These are phyloP conservation scores for Penicillium expansum DNA, from an alignment of 2,329 filamentous ascomycete species.

Conservation along the genomic window DNA sequence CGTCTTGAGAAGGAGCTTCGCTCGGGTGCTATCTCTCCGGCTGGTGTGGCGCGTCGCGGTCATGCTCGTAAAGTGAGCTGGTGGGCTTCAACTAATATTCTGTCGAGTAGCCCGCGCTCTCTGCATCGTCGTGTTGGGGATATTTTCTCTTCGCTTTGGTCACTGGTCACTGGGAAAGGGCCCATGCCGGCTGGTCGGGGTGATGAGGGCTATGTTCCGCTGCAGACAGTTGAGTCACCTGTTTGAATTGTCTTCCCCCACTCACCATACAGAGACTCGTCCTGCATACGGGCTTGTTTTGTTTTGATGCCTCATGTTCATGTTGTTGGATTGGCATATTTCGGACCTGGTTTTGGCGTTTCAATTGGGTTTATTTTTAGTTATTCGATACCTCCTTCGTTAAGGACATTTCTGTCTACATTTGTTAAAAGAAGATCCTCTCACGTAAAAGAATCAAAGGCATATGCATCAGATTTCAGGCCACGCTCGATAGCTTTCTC, in stretches of 20 bases:
- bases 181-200: slow-evolving; percentile 20
- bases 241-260: slow-evolving; percentile 14
- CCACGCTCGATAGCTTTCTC: too few species aligned
- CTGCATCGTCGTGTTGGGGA: slow-evolving; percentile 20
- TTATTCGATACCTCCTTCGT: slow-evolving; percentile 20
- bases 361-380: background rate
- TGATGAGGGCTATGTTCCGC: slow-evolving; percentile 46
- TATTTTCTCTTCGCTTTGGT: slow-evolving; percentile 26
- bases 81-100: slow-evolving; percentile 33
- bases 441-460: background rate
- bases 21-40: slow-evolving; percentile 22
- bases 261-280: background rate
- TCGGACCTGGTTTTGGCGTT: background rate
- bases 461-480: too few species aligned
- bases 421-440: background rate
- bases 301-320: slow-evolving; percentile 2
- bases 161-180: slow-evolving; percentile 28
- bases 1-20: slow-evolving; percentile 58
- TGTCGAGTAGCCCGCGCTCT: slow-evolving; percentile 19
- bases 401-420: slow-evolving; percentile 2
- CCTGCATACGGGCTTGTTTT: background rate
- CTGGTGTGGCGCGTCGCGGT: slow-evolving; percentile 6
- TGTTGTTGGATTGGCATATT: background rate
- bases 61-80: slow-evolving; percentile 25
- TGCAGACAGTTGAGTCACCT: slow-evolving; percentile 45